A percentile compares a stretch with the other conserved stretches of the same genome.
These are phyloP conservation scores for Paragyromitra xinjiangensis DNA, from an alignment of 495 filamentous ascomycete species.

Conservation along the genomic window DNA sequence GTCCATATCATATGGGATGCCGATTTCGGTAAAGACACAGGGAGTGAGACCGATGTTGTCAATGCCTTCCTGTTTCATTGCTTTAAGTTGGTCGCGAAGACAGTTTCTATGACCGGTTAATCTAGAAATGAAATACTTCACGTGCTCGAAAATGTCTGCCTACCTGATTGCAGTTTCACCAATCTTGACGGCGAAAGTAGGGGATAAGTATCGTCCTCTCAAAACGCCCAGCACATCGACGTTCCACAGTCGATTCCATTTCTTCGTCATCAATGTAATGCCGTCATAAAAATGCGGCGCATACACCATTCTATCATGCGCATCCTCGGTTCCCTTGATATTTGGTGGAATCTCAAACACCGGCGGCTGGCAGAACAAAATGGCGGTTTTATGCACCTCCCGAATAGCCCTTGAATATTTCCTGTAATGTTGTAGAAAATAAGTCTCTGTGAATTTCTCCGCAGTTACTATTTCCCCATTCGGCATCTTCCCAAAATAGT, in stretches of 20 bases:
- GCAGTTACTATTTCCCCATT: conserved; percentile 79
- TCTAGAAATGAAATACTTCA: not conserved
- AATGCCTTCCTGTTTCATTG: conserved; percentile 85
- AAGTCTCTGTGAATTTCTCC: conserved; percentile 83
- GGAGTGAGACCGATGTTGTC: conserved; percentile 91
- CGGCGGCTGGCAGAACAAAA: conserved; percentile 91
- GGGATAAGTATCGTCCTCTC: conserved; percentile 84
- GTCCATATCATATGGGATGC: conserved; percentile 99
- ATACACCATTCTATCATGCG: conserved; percentile 89
- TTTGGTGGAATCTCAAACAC: conserved; percentile 89
- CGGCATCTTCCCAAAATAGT: conserved; percentile 86
- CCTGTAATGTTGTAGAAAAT: conserved; percentile 87
- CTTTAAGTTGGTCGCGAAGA: conserved; percentile 87
- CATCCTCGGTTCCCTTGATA: conserved; percentile 86
- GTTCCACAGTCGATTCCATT: conserved; percentile 97
- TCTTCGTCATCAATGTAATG: conserved; percentile 94
- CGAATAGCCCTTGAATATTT: conserved; percentile 77
- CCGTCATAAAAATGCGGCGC: conserved; percentile 97
- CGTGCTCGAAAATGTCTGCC: not conserved
- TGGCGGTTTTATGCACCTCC: conserved; percentile 75
- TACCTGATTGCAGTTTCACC: conserved; percentile 89
- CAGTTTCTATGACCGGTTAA: conserved; percentile 67
- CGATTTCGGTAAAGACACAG: conserved; percentile 91
- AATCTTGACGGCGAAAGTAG: conserved; percentile 88
- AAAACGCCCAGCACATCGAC: conserved; percentile 93